Conservation (phyloP, 148 eudicot genomes). For the Heliosperma pusillum region DNA sequence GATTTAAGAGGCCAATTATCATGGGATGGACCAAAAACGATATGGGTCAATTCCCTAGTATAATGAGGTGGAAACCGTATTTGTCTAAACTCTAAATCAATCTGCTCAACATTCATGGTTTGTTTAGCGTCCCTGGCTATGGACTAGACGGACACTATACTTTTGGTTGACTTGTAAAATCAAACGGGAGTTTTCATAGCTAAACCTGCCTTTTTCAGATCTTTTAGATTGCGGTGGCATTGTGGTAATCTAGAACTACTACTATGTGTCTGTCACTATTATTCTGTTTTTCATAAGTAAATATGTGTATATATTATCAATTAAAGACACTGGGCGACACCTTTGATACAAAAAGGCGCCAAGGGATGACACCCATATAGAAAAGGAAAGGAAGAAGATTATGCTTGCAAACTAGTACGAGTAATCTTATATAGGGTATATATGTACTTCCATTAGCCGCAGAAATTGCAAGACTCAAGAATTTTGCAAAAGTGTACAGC, state of each 20-base stretch:
- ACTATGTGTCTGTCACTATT: neutral
- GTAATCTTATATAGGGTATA: neutral
- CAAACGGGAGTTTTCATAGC: neutral
- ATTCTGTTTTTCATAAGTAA: neutral
- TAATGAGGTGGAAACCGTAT: neutral
- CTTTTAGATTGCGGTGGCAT: neutral
- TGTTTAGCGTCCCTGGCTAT: neutral
- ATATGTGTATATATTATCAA: neutral
- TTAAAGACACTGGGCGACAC: neutral
- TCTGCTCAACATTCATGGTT: neutral
- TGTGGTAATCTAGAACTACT: neutral
- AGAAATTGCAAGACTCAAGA: neutral
- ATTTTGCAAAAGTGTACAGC: neutral
- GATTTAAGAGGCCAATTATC: neutral
- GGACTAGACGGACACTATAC: neutral
- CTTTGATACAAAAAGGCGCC: neutral
- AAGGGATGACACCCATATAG: neutral
- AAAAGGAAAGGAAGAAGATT: neutral
- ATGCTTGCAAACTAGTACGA: neutral
- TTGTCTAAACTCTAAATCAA: neutral
- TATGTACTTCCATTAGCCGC: neutral
- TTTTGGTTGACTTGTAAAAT: neutral
- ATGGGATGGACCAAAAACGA: neutral
- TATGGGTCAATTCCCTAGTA: neutral
- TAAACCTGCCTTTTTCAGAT: neutral